These are phyloP conservation scores for Sugiyamaella qingdaonensis DNA, from an alignment of 805 yeast species.

Conservation along the genomic window DNA sequence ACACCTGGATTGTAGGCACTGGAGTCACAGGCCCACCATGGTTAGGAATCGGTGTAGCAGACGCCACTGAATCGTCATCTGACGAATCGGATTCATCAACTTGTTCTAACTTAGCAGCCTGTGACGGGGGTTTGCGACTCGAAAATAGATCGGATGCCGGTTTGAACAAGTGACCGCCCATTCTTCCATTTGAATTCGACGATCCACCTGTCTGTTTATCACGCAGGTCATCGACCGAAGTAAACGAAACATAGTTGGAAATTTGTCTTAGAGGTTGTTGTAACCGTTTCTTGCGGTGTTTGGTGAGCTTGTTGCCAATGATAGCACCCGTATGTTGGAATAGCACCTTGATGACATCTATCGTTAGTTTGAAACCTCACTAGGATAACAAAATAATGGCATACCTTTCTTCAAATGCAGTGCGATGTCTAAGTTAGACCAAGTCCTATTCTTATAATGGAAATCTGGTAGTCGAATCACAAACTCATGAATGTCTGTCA, in stretches of 20 bases:
- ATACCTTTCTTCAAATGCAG: constrained; percentile 54
- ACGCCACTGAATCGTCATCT: background rate
- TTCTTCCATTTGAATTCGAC: background rate
- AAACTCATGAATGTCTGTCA: constrained; percentile 76
- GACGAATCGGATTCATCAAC: background rate
- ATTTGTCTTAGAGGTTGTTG: constrained; percentile 31
- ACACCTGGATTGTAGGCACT: background rate
- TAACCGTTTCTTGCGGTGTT: constrained; percentile 22
- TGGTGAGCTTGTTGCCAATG: constrained; percentile 66
- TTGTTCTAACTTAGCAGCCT: background rate
- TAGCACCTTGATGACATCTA: constrained; percentile 35
- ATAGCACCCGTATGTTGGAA: constrained; percentile 63
- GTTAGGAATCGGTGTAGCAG: background rate
- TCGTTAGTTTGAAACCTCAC: background rate
- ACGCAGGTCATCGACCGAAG: constrained; percentile 25
- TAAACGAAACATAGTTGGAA: constrained; percentile 34
- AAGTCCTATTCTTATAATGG: constrained; percentile 54
- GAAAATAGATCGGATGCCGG: background rate
- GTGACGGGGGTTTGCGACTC: background rate
- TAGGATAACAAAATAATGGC: background rate
- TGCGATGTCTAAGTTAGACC: constrained; percentile 69
- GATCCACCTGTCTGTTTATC: background rate
- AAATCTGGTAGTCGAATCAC: constrained; percentile 61
- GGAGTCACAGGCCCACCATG: background rate
- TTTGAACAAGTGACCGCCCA: background rate